Base-by-base conservation (phyloP, 176 grass and related monocot species). In the Musa schizocarpa region DNA sequence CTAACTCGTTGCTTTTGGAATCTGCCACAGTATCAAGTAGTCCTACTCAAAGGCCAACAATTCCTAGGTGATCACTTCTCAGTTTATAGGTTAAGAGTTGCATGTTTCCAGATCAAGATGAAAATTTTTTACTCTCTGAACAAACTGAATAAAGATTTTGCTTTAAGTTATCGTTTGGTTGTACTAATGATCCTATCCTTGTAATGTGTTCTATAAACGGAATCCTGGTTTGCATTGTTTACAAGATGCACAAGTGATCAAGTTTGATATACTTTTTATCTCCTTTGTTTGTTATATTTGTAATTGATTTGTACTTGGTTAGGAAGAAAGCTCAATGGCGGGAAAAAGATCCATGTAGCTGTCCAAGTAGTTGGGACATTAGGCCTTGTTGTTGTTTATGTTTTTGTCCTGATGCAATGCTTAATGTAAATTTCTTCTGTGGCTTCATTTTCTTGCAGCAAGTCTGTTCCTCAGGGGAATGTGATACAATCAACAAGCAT, bases 11-110 rank as follows among this genome's bases (percentile, higher is more conserved):
- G 69, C 74, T 86, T 68, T 80, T 79, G 11, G 96, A 87, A 66
- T 68, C 96, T 72, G 74, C 73, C 20, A 51, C 75, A 19, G 8
- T 53, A 64, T 9, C 86, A 81, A 81, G 43, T 70, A 91, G 89
- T 82, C 80, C 81, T 43, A 76, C 68, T 85, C 83, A 81, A 74
- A 92, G 87, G 78, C 77, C 77, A 81, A 69, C 54, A 22, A 74
- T 70, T 54, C 48, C 82, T 84, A 99, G 86, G 96, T 27, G 11
- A 65, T 24, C 21, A 65, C 63, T 3, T 22, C 25, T 22, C 11
- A 65, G 63, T 65, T 25, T 17, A 16, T 57, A 57, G 16, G 57
- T 8, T 61, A 19, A n/a, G 3, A n/a, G 16, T 61, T n/a, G 13
- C 57, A 61, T 61, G 56, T 21, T 61, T 61, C 16, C n/a, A 61